Conservation (phyloP, 768 basidiomycete genomes). For the Kwoniella heveanensis region DNA sequence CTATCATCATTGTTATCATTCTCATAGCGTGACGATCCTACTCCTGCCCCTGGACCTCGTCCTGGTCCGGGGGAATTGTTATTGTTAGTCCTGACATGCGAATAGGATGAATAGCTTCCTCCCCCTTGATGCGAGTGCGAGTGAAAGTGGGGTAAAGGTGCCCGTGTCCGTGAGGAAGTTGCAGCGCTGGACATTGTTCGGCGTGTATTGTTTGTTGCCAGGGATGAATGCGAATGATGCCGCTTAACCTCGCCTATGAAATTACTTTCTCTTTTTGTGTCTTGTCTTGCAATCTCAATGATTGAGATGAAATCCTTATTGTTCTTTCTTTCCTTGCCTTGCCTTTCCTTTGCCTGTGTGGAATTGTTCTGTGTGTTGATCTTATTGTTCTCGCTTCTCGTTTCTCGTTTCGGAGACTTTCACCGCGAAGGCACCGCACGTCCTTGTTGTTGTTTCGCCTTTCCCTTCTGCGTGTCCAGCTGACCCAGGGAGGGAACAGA, state of each 20-base stretch:
- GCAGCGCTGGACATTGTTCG: background rate
- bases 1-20: too few species aligned
- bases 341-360: background rate
- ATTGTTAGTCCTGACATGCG: too few species aligned
- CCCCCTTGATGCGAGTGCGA: background rate
- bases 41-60: background rate
- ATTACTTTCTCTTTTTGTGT: background rate
- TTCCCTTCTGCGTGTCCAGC: too few species aligned
- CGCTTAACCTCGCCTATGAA: too few species aligned
- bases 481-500: too few species aligned
- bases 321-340: background rate
- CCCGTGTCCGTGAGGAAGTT: background rate
- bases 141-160: conserved; percentile 1
- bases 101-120: too few species aligned
- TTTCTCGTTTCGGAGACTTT: conserved; percentile 5
- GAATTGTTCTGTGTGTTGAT: background rate
- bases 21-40: background rate
- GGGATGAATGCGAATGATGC: too few species aligned
- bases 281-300: background rate
- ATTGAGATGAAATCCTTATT: background rate
- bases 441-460: too few species aligned
- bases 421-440: too few species aligned
- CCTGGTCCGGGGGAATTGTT: background rate
- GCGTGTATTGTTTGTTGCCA: background rate
- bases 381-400: conserved; percentile 5